Evolutionary conservation across 352 stramenopile genomes (phyloP), one percentile per base, ranked within the genome.

Genomic region (Thalassiosira delicatula): DNA sequence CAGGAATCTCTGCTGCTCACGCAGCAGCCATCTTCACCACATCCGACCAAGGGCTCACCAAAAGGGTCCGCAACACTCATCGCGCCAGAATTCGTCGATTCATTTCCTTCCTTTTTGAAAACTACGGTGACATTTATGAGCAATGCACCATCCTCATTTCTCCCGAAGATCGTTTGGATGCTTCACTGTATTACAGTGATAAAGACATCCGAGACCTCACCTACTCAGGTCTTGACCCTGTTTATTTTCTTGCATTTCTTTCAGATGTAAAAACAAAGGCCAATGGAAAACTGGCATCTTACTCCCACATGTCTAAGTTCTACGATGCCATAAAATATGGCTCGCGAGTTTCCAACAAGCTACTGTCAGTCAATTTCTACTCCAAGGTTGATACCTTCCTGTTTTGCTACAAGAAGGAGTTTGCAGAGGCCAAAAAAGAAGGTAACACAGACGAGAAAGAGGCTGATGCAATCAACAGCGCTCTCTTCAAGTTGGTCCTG

Each of bases 291-390:
- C 32, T 67, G 30, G 21, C 21, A 32, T 63, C 53, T 19, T 32
- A 57, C 30, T 63, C 29, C 2, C 14, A 81, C 12, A 62, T 84
- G 7, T 32, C 19, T 1, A 81, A 81, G 53, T 84, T 71, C 32
- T 23, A 80, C 56, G 76, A 80, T 75, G 76, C 76, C 46, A 84
- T 80, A 17, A 69, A 78, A 57, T 81, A 62, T 51, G 70, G 33
- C n/a, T 59, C 76, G 40, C 11, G 11, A 4, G 0, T 54, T 49
- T 51, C 76, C 25, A n/a, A 27, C 1, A n/a, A 59, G 56, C 2
- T 4, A 59, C 51, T 84, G 1, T 61, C 76, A 53, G 25, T 0
- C 19, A 57, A 44, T 0, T 84, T 68, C 49, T 67, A 81, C 35
- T 23, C 9, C 4, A 42, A 60, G 30, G 76, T 84, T 42, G 70